A percentile compares a stretch with the other conserved stretches of the same genome.
Evolutionary conservation across 306 rosid genomes (phyloP).

Genomic region (Quercus gilva): DNA sequence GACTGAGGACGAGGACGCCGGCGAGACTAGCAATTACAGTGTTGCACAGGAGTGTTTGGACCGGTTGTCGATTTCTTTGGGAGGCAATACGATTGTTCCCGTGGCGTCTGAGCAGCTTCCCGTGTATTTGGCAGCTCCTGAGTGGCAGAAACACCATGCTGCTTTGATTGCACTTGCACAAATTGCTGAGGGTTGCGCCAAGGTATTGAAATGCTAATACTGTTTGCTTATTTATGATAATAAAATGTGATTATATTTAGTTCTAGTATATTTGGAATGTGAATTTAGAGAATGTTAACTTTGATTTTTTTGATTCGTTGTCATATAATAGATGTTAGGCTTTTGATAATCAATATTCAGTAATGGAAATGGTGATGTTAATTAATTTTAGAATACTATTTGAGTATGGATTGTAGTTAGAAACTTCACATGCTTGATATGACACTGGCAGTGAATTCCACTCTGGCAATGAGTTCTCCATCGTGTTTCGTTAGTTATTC

Average conservation of each 20-base stretch:
- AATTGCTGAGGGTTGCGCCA: constrained; percentile 89
- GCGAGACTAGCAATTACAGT: constrained; percentile 82
- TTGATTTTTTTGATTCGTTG: too few species aligned
- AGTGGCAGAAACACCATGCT: constrained; percentile 95
- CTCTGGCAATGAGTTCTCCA: not conserved
- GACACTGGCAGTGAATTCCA: not conserved
- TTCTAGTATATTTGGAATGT: not conserved
- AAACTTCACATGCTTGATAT: not conserved
- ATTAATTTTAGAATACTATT: not conserved
- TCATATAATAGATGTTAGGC: too few species aligned
- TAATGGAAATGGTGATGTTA: not conserved
- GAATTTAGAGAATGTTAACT: not conserved
- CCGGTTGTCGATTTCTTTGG: constrained; percentile 81
- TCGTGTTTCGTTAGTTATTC: not conserved
- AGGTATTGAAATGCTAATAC: constrained; percentile 42
- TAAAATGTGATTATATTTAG: not conserved
- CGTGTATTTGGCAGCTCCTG: constrained; percentile 73
- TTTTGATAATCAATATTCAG: too few species aligned
- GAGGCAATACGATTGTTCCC: constrained; percentile 96
- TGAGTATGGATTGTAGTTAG: not conserved
- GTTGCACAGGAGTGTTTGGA: constrained; percentile 98
- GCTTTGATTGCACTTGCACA: constrained; percentile 89
- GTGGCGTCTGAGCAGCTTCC: constrained; percentile 94
- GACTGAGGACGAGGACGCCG: constrained; percentile 83
- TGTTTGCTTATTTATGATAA: not conserved